Evolutionary conservation across 345 rosid species (phyloP).

Genomic region (Punica granatum): DNA sequence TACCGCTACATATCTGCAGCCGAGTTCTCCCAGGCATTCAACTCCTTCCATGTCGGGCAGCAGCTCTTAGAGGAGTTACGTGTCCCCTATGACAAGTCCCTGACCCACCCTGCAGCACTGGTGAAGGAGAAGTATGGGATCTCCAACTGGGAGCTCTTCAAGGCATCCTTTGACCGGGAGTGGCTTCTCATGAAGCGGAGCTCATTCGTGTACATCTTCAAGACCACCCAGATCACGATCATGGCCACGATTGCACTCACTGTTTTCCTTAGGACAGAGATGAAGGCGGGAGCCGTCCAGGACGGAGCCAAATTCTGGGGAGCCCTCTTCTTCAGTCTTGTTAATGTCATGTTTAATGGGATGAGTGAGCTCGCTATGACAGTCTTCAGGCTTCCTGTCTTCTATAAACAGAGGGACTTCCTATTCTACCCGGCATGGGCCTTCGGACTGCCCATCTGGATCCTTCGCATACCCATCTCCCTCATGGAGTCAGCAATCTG

Average conservation of each 20-base stretch:
- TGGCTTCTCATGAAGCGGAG: constrained; percentile 23
- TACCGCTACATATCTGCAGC: constrained; percentile 17
- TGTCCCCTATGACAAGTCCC: constrained; percentile 17
- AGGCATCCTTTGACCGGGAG: constrained; percentile 23
- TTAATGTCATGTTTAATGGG: constrained; percentile 44
- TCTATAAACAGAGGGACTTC: constrained; percentile 64
- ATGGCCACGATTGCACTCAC: constrained; percentile 24
- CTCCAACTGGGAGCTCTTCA: constrained; percentile 27
- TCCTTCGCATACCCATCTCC: constrained; percentile 46
- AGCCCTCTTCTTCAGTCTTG: constrained; percentile 40
- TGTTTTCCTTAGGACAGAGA: constrained; percentile 28
- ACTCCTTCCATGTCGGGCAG: constrained; percentile 22
- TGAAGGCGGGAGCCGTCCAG: constrained; percentile 1
- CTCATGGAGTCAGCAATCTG: constrained; percentile 46
- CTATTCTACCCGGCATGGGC: constrained; percentile 65
- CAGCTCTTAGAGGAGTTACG: constrained; percentile 12
- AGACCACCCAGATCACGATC: constrained; percentile 24
- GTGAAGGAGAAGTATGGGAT: constrained; percentile 28
- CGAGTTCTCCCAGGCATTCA: constrained; percentile 18
- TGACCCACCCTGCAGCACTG: constrained; percentile 23
- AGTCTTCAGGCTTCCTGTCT: constrained; percentile 63
- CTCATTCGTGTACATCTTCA: constrained; percentile 19
- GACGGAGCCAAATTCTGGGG: constrained; percentile 45
- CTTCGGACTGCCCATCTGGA: constrained; percentile 47
- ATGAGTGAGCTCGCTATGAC: constrained; percentile 58